phyloP scores from a whole-genome alignment of 1,139 yeast genomes.

The Taphrina confusa region DNA sequence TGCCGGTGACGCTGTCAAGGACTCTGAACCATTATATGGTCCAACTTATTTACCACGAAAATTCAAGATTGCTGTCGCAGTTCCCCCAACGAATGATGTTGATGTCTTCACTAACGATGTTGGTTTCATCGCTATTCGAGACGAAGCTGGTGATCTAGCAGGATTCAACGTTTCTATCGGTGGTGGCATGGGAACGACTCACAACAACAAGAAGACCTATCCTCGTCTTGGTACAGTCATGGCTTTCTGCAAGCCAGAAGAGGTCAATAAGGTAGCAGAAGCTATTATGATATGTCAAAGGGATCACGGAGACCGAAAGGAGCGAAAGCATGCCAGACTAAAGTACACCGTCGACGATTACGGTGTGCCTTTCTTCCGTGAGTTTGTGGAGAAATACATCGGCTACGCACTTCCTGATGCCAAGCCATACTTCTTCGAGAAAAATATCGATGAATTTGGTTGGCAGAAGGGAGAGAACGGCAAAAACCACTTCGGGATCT shows the following conservation, averaged over 20 bases:
- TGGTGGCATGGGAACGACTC: constrained; percentile 99
- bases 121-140: constrained; percentile 86
- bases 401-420: constrained; percentile 75
- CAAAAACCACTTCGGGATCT: constrained; percentile 84
- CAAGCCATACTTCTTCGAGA: constrained; percentile 71
- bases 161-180: constrained; percentile 92
- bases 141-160: constrained; percentile 55
- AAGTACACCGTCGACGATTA: constrained; percentile 94
- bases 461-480: constrained; percentile 88
- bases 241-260: constrained; percentile 70
- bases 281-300: constrained; percentile 92
- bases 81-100: constrained; percentile 95
- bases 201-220: constrained; percentile 92
- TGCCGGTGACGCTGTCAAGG: constrained; percentile 59
- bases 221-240: constrained; percentile 90
- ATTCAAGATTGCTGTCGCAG: constrained; percentile 90
- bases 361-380: constrained; percentile 78
- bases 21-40: constrained; percentile 84
- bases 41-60: constrained; percentile 90
- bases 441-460: constrained; percentile 89
- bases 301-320: constrained; percentile 91
- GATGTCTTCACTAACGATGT: constrained; percentile 96
- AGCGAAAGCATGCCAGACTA: constrained; percentile 96
- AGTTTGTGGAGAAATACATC: constrained; percentile 77
- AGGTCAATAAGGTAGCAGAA: constrained; percentile 78